These are phyloP conservation scores for Penicillium longicatenatum DNA, from an alignment of 495 filamentous ascomycete genomes.

Conservation along the genomic window DNA sequence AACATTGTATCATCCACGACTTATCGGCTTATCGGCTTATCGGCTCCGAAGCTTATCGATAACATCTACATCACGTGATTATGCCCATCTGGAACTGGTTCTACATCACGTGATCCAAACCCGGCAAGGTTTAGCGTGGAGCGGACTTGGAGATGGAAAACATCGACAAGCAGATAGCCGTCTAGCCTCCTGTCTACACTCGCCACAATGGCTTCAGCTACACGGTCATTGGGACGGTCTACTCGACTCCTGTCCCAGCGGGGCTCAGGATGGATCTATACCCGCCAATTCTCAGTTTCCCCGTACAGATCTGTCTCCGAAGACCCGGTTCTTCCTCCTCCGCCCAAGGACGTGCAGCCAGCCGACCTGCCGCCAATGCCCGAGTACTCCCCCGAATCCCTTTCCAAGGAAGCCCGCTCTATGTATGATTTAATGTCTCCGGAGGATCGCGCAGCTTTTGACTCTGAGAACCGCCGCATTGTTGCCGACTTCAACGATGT, in stretches of 20 bases:
- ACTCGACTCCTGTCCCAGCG: conserved; percentile 34
- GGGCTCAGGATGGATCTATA: conserved; percentile 25
- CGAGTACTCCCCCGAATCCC: conserved; percentile 42
- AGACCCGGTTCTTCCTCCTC: conserved; percentile 38
- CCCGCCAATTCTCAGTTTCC: conserved; percentile 44
- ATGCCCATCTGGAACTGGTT: neutral
- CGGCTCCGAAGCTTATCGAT: neutral
- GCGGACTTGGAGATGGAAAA: conserved; percentile 24
- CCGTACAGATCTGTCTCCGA: conserved; percentile 38
- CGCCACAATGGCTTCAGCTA: conserved; percentile 43
- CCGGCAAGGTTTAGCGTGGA: conserved; percentile 16
- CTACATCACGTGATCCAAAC: neutral
- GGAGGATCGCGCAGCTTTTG: conserved; percentile 47
- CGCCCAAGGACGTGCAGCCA: conserved; percentile 32
- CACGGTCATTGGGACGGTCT: conserved; percentile 43
- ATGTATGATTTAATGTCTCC: conserved; percentile 52
- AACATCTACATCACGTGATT: conserved; percentile 10
- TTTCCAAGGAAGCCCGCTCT: conserved; percentile 44
- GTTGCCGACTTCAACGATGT: conserved; percentile 46
- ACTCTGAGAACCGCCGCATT: conserved; percentile 38
- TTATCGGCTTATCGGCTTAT: neutral
- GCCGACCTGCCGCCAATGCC: conserved; percentile 37
- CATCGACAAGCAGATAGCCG: conserved; percentile 18
- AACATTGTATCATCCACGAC: neutral
- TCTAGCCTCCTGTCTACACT: conserved; percentile 12